Base-by-base conservation (phyloP, 2,329 filamentous ascomycete genomes). In the Colletotrichum plurivorum region DNA sequence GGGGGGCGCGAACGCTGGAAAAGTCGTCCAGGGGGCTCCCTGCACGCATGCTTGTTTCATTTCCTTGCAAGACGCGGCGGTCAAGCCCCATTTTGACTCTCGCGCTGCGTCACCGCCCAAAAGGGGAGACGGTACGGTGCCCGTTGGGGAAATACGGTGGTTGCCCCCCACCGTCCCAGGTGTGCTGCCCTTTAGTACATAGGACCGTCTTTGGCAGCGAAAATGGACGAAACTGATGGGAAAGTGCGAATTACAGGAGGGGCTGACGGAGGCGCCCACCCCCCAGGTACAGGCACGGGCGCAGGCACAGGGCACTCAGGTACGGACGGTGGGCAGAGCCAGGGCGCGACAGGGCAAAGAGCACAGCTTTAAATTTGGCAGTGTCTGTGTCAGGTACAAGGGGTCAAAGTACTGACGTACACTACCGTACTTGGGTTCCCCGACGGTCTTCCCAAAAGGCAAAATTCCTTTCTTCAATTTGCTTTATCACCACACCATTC, bases 31-130 rank as follows among this genome's bases (percentile, higher is more conserved):
- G 36, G 63, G 55, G 10, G 1, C 4, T 18, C 53, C 67, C 57
- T 48, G 66, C 63, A 41, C 20, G 53, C 52, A 16, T 62, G 66
- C 66, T 65, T 69, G 70, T 72, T 71, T 72, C 70, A 72, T 72
- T 72, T 72, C 70, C 63, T 60, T 67, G 49, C 41, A 36, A 36
- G 54, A 57, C 51, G 61, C 69, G 58, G 67, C 66, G 67, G 68
- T 68, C 67, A 68, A 48, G 67, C 70, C 63, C 67, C 70, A 70
- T 55, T 55, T 56, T 67, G 67, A 69, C 56, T 69, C 62, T 69
- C 27, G 39, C 67, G 55, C 52, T 72, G 70, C 70, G 70, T 72
- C 70, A 71, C 70, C 70, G 70, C 67, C 51, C 51, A 9, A 49
- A 45, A 48, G 20, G 41, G 20, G 31, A 54, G 25, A 54, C 18